Evolutionary conservation across 1,284 basidiomycete species (phyloP).

Genomic region (Pterula multifida): DNA sequence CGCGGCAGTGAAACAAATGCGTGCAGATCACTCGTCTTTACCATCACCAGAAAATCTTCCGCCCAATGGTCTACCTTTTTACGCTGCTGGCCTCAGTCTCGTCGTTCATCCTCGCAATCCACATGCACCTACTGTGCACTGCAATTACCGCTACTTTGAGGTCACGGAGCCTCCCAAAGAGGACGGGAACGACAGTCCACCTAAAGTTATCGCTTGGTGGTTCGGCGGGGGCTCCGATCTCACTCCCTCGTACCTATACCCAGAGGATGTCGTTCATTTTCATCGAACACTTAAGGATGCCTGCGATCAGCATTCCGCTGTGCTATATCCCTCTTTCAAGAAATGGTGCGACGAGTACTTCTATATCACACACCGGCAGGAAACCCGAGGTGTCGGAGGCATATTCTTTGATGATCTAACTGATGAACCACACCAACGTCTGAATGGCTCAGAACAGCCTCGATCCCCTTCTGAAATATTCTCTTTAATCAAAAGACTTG

Average conservation of each 20-base stretch:
- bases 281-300: conserved; percentile 71
- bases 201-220: conserved; percentile 85
- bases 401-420: conserved; percentile 93
- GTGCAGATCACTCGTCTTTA: conserved; percentile 77
- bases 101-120: conserved; percentile 94
- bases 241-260: conserved; percentile 89
- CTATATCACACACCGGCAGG: conserved; percentile 83
- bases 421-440: conserved; percentile 41
- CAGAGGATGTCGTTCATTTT: conserved; percentile 82
- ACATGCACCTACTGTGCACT: conserved; percentile 84
- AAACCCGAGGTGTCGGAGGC: conserved; percentile 87
- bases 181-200: conserved; percentile 18
- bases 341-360: conserved; percentile 99
- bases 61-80: conserved; percentile 68
- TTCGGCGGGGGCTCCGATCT: conserved; percentile 97
- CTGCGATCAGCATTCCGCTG: conserved; percentile 62
- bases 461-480: conserved; percentile 38
- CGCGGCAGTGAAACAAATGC: conserved; percentile 87
- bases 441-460: conserved; percentile 16
- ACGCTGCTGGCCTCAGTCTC: conserved; percentile 84
- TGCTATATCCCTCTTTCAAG: conserved; percentile 79
- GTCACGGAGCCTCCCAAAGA: conserved; percentile 42
- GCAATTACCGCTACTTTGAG: conserved; percentile 98
- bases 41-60: conserved; percentile 40
- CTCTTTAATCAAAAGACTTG: conserved; percentile 57